Conservation (phyloP, 2,329 filamentous ascomycete genomes). For the Pseudogymnoascus sp. region DNA sequence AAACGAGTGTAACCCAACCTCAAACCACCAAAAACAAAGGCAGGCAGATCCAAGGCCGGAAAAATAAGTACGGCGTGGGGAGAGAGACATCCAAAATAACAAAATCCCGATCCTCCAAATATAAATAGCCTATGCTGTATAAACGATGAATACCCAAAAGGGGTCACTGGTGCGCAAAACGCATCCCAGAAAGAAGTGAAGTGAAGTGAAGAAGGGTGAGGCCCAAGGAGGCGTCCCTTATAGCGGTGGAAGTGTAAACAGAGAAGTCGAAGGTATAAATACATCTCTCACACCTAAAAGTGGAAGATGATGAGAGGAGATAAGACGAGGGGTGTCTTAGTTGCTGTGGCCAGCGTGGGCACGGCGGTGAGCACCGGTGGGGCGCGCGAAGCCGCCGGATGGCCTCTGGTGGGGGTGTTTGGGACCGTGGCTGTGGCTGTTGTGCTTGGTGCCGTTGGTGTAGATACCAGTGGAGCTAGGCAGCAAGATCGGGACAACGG, state of each 20-base stretch:
- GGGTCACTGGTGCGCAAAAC: background rate
- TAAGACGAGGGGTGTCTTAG: background rate
- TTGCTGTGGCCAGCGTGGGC: background rate
- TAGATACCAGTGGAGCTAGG: background rate
- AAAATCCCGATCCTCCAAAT: background rate
- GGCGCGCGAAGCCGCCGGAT: background rate
- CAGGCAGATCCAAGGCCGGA: background rate
- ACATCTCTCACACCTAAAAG: constrained; percentile 5
- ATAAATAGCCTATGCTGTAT: constrained; percentile 8
- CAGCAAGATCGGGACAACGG: background rate
- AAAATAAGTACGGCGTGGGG: background rate
- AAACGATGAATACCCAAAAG: constrained; percentile 3
- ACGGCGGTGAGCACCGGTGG: background rate
- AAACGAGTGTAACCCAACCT: constrained; percentile 6
- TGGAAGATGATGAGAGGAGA: constrained; percentile 2
- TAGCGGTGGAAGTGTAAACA: background rate
- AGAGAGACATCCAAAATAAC: background rate
- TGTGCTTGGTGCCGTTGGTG: background rate
- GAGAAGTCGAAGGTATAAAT: constrained; percentile 10
- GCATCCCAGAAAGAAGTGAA: background rate
- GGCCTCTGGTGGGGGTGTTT: constrained; percentile 2
- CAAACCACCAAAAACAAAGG: background rate
- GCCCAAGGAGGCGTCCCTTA: background rate
- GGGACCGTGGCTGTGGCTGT: background rate
- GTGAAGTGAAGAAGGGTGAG: background rate